These are phyloP conservation scores for Parasitella parasitica DNA, from an alignment of 371 early-diverging fungal genomes.

Conservation along the genomic window DNA sequence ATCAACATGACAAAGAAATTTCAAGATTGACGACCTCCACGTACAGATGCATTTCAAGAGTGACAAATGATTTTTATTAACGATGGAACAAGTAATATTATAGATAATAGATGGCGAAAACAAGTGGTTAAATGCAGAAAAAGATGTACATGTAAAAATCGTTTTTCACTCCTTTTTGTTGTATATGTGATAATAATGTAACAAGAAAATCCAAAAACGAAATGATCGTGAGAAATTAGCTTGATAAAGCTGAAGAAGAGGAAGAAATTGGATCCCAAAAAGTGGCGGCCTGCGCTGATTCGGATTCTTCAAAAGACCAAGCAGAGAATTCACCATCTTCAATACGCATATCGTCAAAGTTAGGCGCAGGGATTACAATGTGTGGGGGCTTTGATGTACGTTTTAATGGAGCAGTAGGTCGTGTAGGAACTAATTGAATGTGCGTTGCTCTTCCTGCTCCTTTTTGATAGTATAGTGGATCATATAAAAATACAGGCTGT, in stretches of 20 bases:
- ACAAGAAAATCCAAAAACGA: not conserved
- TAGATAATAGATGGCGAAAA: not conserved
- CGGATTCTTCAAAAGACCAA: conserved; percentile 20
- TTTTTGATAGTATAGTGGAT: conserved; percentile 24
- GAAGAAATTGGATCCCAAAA: conserved; percentile 1
- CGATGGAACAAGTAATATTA: not conserved
- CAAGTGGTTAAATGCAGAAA: not conserved
- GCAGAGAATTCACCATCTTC: conserved; percentile 21
- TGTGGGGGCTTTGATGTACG: conserved; percentile 19
- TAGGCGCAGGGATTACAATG: conserved; percentile 19
- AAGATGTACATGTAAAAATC: not conserved
- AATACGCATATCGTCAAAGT: conserved; percentile 12
- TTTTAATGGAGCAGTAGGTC: conserved; percentile 21
- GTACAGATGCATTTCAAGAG: not conserved
- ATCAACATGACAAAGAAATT: not conserved
- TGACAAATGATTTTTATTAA: not conserved
- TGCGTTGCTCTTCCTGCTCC: conserved; percentile 16
- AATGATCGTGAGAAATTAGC: not conserved
- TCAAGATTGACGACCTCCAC: not conserved
- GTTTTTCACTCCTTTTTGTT: not conserved
- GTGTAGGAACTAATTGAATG: conserved; percentile 25
- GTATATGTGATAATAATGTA: not conserved
- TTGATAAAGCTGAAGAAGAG: not conserved
- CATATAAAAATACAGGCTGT: conserved; percentile 27
- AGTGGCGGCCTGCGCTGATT: not conserved